Conservation (phyloP, 2,329 filamentous ascomycete species). For the Fusarium virguliforme region DNA sequence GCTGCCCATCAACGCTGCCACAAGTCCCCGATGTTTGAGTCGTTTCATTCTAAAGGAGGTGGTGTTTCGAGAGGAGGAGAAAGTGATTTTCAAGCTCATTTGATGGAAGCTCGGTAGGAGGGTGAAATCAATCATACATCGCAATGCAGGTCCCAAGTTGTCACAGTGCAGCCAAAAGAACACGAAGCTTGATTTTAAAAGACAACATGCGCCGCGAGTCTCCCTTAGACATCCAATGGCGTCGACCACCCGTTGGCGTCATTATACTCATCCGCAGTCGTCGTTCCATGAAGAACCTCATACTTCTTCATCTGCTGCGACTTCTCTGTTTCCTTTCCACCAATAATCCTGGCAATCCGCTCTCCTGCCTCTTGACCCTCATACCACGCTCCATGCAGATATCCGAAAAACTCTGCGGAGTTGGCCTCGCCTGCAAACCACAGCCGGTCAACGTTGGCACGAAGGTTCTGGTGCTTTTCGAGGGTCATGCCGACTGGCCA, state of each 20-base stretch:
- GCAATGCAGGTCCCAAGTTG: too few species aligned
- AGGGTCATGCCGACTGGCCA: constrained; percentile 77
- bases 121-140: too few species aligned
- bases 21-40: too few species aligned
- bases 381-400: constrained; percentile 74
- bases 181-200: too few species aligned
- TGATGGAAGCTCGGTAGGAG: too few species aligned
- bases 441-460: constrained; percentile 73
- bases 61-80: too few species aligned
- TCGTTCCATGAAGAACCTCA: constrained; percentile 36
- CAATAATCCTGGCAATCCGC: constrained; percentile 55
- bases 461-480: constrained; percentile 77
- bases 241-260: constrained; percentile 39
- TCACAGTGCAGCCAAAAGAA: too few species aligned
- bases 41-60: too few species aligned
- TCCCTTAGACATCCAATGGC: constrained; percentile 1
- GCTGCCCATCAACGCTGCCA: too few species aligned
- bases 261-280: constrained; percentile 34
- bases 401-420: constrained; percentile 76
- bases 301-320: constrained; percentile 35
- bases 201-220: too few species aligned
- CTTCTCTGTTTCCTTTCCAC: constrained; percentile 27
- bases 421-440: constrained; percentile 78
- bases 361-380: constrained; percentile 68
- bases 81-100: too few species aligned